These are phyloP conservation scores for Eucalyptus sp. DNA, from an alignment of 345 rosid species.

Conservation along the genomic window DNA sequence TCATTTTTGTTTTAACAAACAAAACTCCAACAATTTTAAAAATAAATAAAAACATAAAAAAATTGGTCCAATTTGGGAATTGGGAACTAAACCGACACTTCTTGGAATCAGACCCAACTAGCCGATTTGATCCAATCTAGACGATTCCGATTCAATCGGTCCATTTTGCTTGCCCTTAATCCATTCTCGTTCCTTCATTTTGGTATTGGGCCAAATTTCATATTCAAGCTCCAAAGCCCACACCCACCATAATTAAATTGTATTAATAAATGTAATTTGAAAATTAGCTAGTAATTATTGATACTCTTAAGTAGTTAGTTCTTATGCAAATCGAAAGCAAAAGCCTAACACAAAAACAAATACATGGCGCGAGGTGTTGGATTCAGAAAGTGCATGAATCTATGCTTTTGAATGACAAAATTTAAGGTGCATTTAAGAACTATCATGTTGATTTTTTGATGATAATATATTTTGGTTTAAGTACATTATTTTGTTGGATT, in stretches of 20 bases:
- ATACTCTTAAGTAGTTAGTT: neutral
- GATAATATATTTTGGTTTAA: no score
- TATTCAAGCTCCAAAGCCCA: neutral
- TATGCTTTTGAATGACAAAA: neutral
- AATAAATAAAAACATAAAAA: no score
- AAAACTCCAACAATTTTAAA: no score
- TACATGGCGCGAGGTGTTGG: neutral
- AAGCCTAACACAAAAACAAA: neutral
- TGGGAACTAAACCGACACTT: no score
- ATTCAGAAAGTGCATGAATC: neutral
- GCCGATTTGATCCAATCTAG: neutral
- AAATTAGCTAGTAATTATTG: neutral
- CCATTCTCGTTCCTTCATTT: neutral
- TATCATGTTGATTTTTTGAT: neutral
- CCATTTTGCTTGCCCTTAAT: neutral
- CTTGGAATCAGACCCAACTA: accelerated
- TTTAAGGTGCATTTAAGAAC: neutral
- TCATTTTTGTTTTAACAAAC: no score
- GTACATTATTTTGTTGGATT: neutral
- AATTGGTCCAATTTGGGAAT: no score
- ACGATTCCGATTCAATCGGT: accelerated
- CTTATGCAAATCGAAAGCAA: neutral
- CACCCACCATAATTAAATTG: neutral
- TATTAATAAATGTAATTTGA: neutral
- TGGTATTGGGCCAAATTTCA: neutral